These are phyloP conservation scores for Mesotaenium endlicherianum DNA, from an alignment of 139 green algal genomes.

Conservation along the genomic window DNA sequence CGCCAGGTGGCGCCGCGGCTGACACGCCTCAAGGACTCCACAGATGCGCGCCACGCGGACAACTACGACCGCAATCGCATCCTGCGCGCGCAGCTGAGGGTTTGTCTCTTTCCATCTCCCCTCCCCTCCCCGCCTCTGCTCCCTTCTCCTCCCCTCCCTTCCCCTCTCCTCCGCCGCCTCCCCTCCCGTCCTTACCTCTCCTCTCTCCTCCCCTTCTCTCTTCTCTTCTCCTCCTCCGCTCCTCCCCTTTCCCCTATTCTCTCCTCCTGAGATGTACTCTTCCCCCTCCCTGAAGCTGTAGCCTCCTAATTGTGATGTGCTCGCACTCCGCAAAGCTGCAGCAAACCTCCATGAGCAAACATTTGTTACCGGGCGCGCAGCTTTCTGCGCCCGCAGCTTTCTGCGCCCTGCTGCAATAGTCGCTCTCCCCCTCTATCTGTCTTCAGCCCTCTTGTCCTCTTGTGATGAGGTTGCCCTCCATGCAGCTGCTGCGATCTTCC, in stretches of 20 bases:
- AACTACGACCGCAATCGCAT: constrained; percentile 64
- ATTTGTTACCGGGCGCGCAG: too few relatives aligned
- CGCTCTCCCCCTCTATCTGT: too few relatives aligned
- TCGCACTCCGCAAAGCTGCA: too few relatives aligned
- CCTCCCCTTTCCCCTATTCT: not conserved
- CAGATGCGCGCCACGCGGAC: constrained; percentile 50
- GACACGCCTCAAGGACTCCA: not conserved
- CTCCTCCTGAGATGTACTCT: not conserved
- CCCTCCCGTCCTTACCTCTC: not conserved
- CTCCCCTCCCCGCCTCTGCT: not conserved
- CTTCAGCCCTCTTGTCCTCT: not conserved
- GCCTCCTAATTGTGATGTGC: too few relatives aligned
- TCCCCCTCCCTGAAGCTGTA: not conserved
- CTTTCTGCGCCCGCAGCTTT: too few relatives aligned
- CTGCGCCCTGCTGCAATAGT: too few relatives aligned
- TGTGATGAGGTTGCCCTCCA: not conserved
- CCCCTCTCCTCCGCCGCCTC: not conserved
- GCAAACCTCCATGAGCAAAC: too few relatives aligned
- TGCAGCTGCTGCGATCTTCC: not conserved
- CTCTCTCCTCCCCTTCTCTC: not conserved
- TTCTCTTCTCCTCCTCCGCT: not conserved
- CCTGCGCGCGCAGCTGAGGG: constrained; percentile 54
- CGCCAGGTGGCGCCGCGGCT: constrained; percentile 33
- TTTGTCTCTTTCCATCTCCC: constrained; percentile 24
- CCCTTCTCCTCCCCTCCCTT: not conserved